phyloP scores from a whole-genome alignment of 2,329 filamentous ascomycete genomes.

The Penicillium sp. region DNA sequence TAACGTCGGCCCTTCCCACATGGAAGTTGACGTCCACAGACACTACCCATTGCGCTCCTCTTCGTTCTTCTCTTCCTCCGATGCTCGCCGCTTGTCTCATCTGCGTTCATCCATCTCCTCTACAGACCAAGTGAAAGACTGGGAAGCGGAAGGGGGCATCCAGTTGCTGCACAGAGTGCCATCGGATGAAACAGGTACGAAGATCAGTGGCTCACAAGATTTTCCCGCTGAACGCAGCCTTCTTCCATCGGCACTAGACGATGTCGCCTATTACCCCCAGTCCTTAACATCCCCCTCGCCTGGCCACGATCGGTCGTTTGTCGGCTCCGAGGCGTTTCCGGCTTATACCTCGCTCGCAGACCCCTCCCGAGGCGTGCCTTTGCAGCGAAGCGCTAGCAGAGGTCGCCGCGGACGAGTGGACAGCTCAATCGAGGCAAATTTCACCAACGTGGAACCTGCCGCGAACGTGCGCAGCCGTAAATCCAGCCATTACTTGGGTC shows the following conservation, averaged over 20 bases:
- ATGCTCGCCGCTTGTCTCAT: constrained; percentile 25
- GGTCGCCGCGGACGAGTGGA: constrained; percentile 53
- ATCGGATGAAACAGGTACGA: constrained; percentile 26
- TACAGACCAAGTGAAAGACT: constrained; percentile 23
- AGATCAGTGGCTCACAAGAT: constrained; percentile 17
- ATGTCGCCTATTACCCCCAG: constrained; percentile 24
- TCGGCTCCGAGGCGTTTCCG: constrained; percentile 22
- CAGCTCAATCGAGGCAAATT: constrained; percentile 62
- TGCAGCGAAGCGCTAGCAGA: constrained; percentile 42
- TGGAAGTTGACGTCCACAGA: constrained; percentile 40
- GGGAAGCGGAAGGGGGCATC: constrained; percentile 21
- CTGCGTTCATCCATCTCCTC: constrained; percentile 29
- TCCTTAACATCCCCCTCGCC: constrained; percentile 22
- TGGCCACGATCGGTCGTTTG: constrained; percentile 18
- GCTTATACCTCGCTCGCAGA: constrained; percentile 25
- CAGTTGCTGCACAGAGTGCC: constrained; percentile 21
- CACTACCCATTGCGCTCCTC: constrained; percentile 30
- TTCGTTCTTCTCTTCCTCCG: constrained; percentile 26
- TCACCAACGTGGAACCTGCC: constrained; percentile 56
- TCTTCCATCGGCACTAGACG: constrained; percentile 29
- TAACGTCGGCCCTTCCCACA: constrained; percentile 33
- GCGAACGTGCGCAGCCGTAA: constrained; percentile 61
- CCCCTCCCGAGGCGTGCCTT: constrained; percentile 20
- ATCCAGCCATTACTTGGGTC: constrained; percentile 62
- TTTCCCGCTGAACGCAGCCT: constrained; percentile 25